Conservation (phyloP, 345 rosid genomes). For the thale cress (Arabidopsis thaliana) region TAIR10.1 NC_003076.8:24256001-24256500, state of each 20-base stretch:
- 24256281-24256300: not conserved
- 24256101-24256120: not conserved
- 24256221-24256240: slow-evolving; percentile 1
- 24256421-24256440: not conserved
- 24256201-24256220: not conserved
- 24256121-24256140: not conserved
- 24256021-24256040: not conserved
- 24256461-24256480: not conserved
- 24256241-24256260: not conserved
- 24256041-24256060: not conserved
- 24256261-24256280: not conserved
- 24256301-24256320: slow-evolving; percentile 9
- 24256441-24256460: not conserved
- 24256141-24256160: not conserved
- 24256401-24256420: not conserved
- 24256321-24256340: slow-evolving; percentile 20
- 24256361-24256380: not conserved
- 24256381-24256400: slow-evolving; percentile 3
- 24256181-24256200: not conserved
- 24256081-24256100: not conserved
- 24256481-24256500: not conserved
- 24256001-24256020: not conserved
- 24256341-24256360: not conserved
- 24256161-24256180: not conserved
- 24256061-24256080: not conserved